These are phyloP conservation scores for Aspergillus aculeatinus DNA, from an alignment of 2,329 filamentous ascomycete genomes.

Conservation along the genomic window DNA sequence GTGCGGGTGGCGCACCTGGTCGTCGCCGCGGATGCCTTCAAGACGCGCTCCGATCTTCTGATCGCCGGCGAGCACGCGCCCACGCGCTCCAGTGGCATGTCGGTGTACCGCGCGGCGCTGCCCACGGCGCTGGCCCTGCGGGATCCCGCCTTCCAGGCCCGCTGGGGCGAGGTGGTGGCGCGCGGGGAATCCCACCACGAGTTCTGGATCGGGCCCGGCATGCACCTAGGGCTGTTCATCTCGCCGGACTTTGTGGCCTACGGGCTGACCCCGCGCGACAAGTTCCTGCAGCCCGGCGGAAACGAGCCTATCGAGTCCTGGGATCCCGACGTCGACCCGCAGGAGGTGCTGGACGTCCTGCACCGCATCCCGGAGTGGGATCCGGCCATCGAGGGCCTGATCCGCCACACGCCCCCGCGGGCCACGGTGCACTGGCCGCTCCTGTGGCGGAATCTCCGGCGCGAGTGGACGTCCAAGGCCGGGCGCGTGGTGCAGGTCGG, in stretches of 20 bases:
- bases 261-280: slow-evolving; percentile 13
- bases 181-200: not conserved
- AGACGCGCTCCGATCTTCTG: slow-evolving; percentile 5
- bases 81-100: slow-evolving; percentile 12
- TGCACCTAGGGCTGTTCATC: slow-evolving; percentile 8
- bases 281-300: no score
- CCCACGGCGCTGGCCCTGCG: slow-evolving; percentile 19
- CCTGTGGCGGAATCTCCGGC: slow-evolving; percentile 49
- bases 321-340: slow-evolving; percentile 11
- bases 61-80: slow-evolving; percentile 3
- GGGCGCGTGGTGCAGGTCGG: slow-evolving; percentile 14
- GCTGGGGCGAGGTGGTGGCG: slow-evolving; percentile 3
- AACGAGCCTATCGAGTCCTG: slow-evolving; percentile 11
- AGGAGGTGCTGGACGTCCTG: slow-evolving; percentile 14
- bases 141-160: slow-evolving; percentile 13
- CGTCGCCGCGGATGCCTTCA: slow-evolving; percentile 10
- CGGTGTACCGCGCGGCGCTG: slow-evolving; percentile 16
- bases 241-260: slow-evolving; percentile 2
- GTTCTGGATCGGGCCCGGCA: slow-evolving; percentile 10
- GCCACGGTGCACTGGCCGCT: slow-evolving; percentile 51
- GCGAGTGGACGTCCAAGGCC: slow-evolving; percentile 34
- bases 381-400: slow-evolving; percentile 14
- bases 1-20: slow-evolving; percentile 9
- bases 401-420: slow-evolving; percentile 20
- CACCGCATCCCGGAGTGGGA: slow-evolving; percentile 13